Evolutionary conservation across 345 rosid genomes (phyloP), one percentile per base, ranked within the genome.

Genomic region (Leavenworthia alabamica): DNA sequence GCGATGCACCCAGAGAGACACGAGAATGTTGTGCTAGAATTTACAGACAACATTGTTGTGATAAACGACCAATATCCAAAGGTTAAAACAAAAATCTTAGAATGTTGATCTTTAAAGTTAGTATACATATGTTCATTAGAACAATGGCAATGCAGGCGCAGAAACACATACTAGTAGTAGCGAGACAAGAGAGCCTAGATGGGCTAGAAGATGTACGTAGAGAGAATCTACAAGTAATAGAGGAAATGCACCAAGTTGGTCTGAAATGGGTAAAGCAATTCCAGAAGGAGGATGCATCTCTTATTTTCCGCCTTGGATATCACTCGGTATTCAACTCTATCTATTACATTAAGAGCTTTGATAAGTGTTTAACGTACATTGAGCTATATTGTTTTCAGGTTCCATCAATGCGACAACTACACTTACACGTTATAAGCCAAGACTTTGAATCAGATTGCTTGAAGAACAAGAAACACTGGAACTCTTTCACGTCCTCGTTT

Each of bases 401-500:
- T 41, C 75, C 75, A 1, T 71, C 75, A 0, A 71, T 71, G 75
- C 80, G 86, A 42, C 99, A 87, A 57, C 80, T 93, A 56, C 99
- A 93, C 76, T 67, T 89, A 12, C 99, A 89, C 76, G 91, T 93
- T 26, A 82, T 93, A 45, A 89, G 97, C 81, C 97, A 93, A 79
- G 99, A 93, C 61, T 89, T 93, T 43, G 75, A 82, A 58, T 89
- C 99, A 9, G 77, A 77, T 59, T 67, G 79, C 55, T 81, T 93
- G 58, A 85, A 87, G 83, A 80, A 85, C 74, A 93, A 89, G 81
- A 89, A 85, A 77, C 97, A 89, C 37, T 93, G 97, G 99, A 89
- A 89, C 78, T 80, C 97, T 2, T 89, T 93, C 78, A 89, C 77
- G 31, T 72, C 91, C 7, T 75, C 79, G 0, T 89, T 93, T 66